These are phyloP conservation scores for Epichloe typhina DNA, from an alignment of 2,329 filamentous ascomycete species.

Conservation along the genomic window DNA sequence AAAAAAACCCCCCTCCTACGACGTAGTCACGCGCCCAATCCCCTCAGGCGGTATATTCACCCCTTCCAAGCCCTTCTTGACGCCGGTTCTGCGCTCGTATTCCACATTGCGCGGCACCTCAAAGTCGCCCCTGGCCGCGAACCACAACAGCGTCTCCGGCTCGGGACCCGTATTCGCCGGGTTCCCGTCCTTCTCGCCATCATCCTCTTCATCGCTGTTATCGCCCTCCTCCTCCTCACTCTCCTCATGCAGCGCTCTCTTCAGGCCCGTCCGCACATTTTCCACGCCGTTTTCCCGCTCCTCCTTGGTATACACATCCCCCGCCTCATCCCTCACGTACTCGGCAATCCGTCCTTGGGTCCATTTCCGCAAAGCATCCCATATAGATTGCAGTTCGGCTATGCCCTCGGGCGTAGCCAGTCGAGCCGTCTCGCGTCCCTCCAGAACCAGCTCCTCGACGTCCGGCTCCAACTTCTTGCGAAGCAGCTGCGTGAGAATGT, in stretches of 20 bases:
- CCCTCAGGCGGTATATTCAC: constrained; percentile 18
- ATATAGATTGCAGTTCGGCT: constrained; percentile 38
- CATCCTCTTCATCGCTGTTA: constrained; percentile 14
- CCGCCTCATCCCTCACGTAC: constrained; percentile 30
- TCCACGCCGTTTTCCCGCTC: constrained; percentile 54
- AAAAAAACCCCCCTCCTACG: constrained; percentile 4
- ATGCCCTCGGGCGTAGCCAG: constrained; percentile 30
- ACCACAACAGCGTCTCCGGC: constrained; percentile 35
- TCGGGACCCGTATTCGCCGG: constrained; percentile 23
- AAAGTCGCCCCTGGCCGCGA: constrained; percentile 30
- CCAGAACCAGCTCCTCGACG: constrained; percentile 59
- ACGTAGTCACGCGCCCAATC: constrained; percentile 8
- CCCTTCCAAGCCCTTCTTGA: constrained; percentile 21
- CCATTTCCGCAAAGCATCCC: constrained; percentile 33
- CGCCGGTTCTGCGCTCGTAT: constrained; percentile 22
- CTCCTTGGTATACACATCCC: constrained; percentile 57
- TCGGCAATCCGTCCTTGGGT: constrained; percentile 26
- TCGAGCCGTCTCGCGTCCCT: constrained; percentile 39
- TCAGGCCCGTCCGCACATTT: constrained; percentile 60
- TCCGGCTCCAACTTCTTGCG: constrained; percentile 74
- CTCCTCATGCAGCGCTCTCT: constrained; percentile 37
- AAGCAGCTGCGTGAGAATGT: constrained; percentile 53
- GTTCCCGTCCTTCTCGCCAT: constrained; percentile 10
- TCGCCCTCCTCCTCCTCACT: constrained; percentile 31
- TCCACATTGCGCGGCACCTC: constrained; percentile 33